Conservation (phyloP, 2,329 filamentous ascomycete genomes). For the Knoxdaviesia capensis region DNA sequence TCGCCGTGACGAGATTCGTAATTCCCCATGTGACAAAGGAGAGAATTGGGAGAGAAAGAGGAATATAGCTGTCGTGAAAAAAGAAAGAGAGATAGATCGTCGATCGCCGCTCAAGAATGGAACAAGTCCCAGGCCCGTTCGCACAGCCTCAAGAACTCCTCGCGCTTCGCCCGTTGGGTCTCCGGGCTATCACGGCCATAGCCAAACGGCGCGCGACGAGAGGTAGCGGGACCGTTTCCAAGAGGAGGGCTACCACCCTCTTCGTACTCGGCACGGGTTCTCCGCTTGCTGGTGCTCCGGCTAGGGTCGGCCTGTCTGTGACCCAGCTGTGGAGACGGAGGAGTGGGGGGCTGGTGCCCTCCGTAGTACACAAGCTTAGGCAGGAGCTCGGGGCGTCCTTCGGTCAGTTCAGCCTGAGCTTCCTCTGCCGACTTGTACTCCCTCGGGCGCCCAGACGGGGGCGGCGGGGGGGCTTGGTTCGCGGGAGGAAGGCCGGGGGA, state of each 20-base stretch:
- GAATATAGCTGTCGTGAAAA: slow-evolving; percentile 9
- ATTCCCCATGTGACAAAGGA: slow-evolving; percentile 3
- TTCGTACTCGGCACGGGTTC: slow-evolving; percentile 79
- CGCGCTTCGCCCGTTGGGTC: slow-evolving; percentile 67
- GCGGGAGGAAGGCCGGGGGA: slow-evolving; percentile 53
- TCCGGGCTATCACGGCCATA: slow-evolving; percentile 70
- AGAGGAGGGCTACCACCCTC: slow-evolving; percentile 75
- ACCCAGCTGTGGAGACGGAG: slow-evolving; percentile 54
- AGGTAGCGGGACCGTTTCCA: slow-evolving; percentile 46
- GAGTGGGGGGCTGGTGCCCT: slow-evolving; percentile 80
- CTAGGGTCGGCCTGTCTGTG: slow-evolving; percentile 24
- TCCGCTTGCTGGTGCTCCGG: slow-evolving; percentile 46
- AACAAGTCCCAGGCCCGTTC: slow-evolving; percentile 91
- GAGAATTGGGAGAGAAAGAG: slow-evolving; percentile 23
- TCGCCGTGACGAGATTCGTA: no score
- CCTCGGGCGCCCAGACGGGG: slow-evolving; percentile 43
- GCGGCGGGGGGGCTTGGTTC: slow-evolving; percentile 25
- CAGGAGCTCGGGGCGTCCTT: slow-evolving; percentile 77
- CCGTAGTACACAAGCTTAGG: slow-evolving; percentile 93
- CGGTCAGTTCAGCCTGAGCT: slow-evolving; percentile 73
- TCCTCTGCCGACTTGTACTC: slow-evolving; percentile 96
- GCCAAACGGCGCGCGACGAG: slow-evolving; percentile 51
- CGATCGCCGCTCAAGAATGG: slow-evolving; percentile 45
- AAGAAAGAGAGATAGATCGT: background rate
- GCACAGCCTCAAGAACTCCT: slow-evolving; percentile 76